Evolutionary conservation across 176 grass and related monocot genomes (phyloP).

Genomic region (Bolboschoenus planiculmis): DNA sequence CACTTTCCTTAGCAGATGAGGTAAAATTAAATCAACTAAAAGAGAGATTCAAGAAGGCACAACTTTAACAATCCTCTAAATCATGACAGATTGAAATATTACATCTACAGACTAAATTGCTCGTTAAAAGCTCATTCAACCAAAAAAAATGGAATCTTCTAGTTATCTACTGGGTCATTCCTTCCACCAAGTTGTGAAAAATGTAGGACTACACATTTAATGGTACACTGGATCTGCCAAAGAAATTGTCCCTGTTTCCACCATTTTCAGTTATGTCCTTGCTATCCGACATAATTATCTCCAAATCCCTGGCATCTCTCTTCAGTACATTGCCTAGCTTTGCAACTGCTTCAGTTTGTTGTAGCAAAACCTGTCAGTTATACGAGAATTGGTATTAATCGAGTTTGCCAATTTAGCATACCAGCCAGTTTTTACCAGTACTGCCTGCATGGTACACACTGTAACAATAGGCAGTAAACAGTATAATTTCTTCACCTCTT

Average conservation of each 20-base stretch:
- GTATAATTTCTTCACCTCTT: constrained; percentile 42
- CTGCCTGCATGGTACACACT: background rate
- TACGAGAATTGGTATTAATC: background rate
- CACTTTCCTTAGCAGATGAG: too few species aligned
- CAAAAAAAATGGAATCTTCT: background rate
- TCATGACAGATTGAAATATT: background rate
- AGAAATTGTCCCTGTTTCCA: constrained; percentile 13
- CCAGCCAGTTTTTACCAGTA: background rate
- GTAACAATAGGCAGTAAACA: background rate
- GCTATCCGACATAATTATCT: constrained; percentile 68
- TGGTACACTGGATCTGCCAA: background rate
- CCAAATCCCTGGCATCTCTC: constrained; percentile 75
- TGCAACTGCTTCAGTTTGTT: constrained; percentile 85
- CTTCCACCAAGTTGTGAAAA: background rate
- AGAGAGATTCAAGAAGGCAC: background rate
- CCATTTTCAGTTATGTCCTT: constrained; percentile 39
- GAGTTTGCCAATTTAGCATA: background rate
- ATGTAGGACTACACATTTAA: constrained; percentile 1
- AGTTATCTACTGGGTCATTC: background rate
- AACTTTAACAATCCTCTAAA: background rate
- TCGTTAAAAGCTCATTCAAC: background rate
- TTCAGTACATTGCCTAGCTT: constrained; percentile 87
- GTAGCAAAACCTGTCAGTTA: constrained; percentile 52
- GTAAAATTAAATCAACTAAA: background rate
- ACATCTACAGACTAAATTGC: constrained; percentile 8